A percentile compares a stretch with the other conserved stretches of the same genome.
Conservation (phyloP, 1,139 yeast genomes). For the Eremothecium cymbalariae region DNA sequence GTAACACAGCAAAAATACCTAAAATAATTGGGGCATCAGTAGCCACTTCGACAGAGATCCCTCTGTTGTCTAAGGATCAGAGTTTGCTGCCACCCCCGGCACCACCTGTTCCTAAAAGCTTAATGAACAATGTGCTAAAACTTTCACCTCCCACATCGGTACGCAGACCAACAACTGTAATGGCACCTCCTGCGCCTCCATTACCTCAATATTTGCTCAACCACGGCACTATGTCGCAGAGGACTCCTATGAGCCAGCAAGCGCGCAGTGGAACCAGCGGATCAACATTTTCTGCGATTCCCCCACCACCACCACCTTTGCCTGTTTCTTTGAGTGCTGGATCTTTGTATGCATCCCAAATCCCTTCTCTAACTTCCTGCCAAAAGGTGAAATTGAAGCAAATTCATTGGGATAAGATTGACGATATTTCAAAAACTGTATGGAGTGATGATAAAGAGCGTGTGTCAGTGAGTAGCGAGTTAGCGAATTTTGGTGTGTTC, state of each 20-base stretch:
- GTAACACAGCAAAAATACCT: too few species aligned
- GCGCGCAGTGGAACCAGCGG: background rate
- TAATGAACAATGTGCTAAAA: conserved; percentile 5
- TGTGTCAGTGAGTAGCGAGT: conserved; percentile 46
- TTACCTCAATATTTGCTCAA: conserved; percentile 6
- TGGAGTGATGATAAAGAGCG: conserved; percentile 59
- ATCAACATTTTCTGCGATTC: conserved; percentile 10
- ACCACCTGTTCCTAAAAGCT: too few species aligned
- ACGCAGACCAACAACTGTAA: too few species aligned
- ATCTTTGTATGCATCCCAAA: background rate
- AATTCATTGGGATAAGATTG: conserved; percentile 90
- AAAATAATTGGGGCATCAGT: too few species aligned
- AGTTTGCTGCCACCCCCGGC: too few species aligned
- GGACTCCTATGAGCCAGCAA: conserved; percentile 5
- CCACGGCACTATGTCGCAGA: background rate
- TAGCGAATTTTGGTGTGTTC: conserved; percentile 58
- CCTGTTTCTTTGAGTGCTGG: conserved; percentile 7
- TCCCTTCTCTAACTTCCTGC: background rate
- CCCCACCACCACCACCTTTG: conserved; percentile 21
- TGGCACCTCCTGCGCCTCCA: conserved; percentile 11
- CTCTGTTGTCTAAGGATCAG: too few species aligned
- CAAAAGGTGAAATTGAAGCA: conserved; percentile 54
- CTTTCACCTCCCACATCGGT: conserved; percentile 1
- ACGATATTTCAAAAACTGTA: conserved; percentile 61
- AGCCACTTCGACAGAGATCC: too few species aligned